phyloP scores from a whole-genome alignment of 495 filamentous ascomycete genomes.

The Penicillium lividum region DNA sequence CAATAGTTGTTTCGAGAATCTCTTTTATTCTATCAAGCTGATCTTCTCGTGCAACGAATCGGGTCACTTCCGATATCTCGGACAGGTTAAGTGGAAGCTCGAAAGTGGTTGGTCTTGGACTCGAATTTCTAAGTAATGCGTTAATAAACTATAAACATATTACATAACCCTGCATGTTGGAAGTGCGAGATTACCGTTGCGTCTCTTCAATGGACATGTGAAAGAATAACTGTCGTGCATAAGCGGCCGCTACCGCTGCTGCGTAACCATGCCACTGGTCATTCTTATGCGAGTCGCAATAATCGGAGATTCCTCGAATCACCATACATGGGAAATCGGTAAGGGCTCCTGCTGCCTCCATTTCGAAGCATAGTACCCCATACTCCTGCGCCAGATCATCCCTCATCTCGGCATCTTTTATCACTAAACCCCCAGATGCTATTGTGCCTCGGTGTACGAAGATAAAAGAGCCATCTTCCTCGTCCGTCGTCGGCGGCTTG shows the following conservation, averaged over 20 bases:
- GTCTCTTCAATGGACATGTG: neutral
- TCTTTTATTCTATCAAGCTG: neutral
- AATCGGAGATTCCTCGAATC: constrained; percentile 1
- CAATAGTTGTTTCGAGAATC: neutral
- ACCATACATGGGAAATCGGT: constrained; percentile 1
- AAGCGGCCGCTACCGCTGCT: neutral
- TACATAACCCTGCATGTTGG: neutral
- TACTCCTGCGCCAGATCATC: constrained; percentile 16
- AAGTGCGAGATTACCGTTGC: neutral
- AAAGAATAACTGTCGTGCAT: neutral
- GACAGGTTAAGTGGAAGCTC: neutral
- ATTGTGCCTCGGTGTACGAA: constrained; percentile 37
- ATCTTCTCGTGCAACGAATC: neutral
- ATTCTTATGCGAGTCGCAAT: constrained; percentile 5
- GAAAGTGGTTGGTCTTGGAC: neutral
- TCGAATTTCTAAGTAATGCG: neutral
- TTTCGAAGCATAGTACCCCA: constrained; percentile 24
- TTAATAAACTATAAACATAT: neutral
- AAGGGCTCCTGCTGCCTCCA: constrained; percentile 1
- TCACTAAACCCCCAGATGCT: constrained; percentile 36
- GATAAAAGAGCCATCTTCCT: constrained; percentile 15
- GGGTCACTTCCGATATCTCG: neutral
- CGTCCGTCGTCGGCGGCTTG: constrained; percentile 10
- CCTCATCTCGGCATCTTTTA: constrained; percentile 28
- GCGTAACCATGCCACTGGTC: constrained; percentile 4